phyloP scores from a whole-genome alignment of 495 filamentous ascomycete species.

The Talaromyces trachyspermus region DNA sequence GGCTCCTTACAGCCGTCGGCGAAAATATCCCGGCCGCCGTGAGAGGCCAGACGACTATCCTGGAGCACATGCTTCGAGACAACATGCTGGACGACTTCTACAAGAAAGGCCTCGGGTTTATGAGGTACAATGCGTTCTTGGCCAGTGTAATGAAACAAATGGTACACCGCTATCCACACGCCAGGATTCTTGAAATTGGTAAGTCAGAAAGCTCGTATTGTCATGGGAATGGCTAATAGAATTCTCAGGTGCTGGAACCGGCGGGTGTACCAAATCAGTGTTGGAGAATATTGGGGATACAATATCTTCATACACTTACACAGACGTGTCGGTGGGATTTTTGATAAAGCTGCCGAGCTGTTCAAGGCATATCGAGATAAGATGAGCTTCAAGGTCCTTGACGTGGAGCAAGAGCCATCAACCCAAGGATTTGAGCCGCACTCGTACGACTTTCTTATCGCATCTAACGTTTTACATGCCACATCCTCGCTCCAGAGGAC shows the following conservation, averaged over 20 bases:
- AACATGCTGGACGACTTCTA: slow-evolving; percentile 32
- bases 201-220: neutral
- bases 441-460: slow-evolving; percentile 35
- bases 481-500: slow-evolving; percentile 19
- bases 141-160: slow-evolving; percentile 21
- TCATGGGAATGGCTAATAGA: neutral
- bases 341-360: slow-evolving; percentile 21
- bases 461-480: slow-evolving; percentile 18
- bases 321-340: slow-evolving; percentile 37
- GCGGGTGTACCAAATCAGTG: slow-evolving; percentile 31
- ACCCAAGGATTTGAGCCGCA: slow-evolving; percentile 31
- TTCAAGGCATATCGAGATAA: slow-evolving; percentile 13
- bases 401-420: slow-evolving; percentile 24
- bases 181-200: slow-evolving; percentile 31
- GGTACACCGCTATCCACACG: slow-evolving; percentile 13
- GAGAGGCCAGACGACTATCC: slow-evolving; percentile 26
- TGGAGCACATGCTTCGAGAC: slow-evolving; percentile 32
- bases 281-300: neutral
- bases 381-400: slow-evolving; percentile 34
- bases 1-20: slow-evolving; percentile 18
- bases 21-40: slow-evolving; percentile 31
- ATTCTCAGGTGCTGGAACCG: slow-evolving; percentile 23
- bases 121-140: slow-evolving; percentile 10
- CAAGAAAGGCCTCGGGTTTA: slow-evolving; percentile 17
- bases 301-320: slow-evolving; percentile 35